Base-by-base conservation (phyloP, 2,329 filamentous ascomycete species). In the Endoconidiophora laricicola region DNA sequence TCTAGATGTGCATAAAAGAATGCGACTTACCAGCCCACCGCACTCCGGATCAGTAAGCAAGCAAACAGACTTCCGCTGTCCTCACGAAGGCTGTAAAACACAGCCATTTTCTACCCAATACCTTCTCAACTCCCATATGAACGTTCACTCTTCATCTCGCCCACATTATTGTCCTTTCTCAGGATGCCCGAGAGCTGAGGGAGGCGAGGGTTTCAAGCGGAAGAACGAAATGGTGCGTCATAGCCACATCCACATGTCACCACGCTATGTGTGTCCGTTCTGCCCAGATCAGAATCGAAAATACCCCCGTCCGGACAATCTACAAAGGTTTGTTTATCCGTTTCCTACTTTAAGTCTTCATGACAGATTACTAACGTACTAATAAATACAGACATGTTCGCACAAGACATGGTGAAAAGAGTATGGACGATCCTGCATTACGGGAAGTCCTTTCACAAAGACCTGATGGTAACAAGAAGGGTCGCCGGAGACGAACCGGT, bases 241-340 rank as follows among this genome's bases (percentile, higher is more conserved):
- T 60, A 88, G 90, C 1, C 73, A 96, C 2, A 91, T 96, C 3
- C 91, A 98, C 60, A 82, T 87, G 56, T 94, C 86, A 6, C 91
- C 91, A 1, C 90, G 90, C 54, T 98, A 96, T 60, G 80, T 94
- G 26, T 98, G 91, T 63, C 91, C 91, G 0, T 96, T 95, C 61
- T 98, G 91, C 63, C 84, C 86, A 1, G 87, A 94, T 59, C 75
- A 87, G 56, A 87, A 95, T 62, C 90, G 95, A 63, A 88, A 83
- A 61, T 96, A 96, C 62, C 91, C 91, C 4, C 74, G 91, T 57
- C 91, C 91, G 33, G 91, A 98, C 63, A 96, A 96, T 69, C 68
- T 98, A 50, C 90, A 95, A 69, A 79, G 90, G 86, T 93, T 71
- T 56, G 74, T 62, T 46, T 41, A 36, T 4, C 23, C 2, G 12